Conservation (phyloP, 352 stramenopile species). For the Pythium insidiosum region DNA sequence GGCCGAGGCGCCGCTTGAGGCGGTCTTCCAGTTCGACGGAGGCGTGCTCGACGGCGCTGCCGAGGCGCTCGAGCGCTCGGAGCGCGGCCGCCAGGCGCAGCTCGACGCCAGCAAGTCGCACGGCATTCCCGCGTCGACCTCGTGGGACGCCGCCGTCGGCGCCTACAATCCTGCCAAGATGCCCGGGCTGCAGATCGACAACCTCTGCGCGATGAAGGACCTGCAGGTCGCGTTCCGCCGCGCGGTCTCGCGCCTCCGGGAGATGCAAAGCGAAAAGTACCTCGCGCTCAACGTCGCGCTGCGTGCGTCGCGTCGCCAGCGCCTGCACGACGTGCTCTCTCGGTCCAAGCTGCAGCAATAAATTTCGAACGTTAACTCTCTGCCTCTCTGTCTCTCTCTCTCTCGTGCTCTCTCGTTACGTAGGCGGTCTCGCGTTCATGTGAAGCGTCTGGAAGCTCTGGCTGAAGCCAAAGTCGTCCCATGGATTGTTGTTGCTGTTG, state of each 20-base stretch:
- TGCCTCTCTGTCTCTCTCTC: background rate
- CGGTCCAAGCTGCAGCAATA: background rate
- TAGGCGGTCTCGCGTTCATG: no score
- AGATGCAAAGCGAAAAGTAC: constrained; percentile 85
- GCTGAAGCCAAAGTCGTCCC: no score
- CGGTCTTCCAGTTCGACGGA: constrained; percentile 71
- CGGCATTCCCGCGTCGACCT: constrained; percentile 50
- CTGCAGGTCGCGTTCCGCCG: constrained; percentile 73
- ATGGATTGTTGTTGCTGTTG: no score
- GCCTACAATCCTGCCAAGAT: constrained; percentile 54
- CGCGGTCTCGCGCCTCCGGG: constrained; percentile 67
- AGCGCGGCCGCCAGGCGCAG: constrained; percentile 32
- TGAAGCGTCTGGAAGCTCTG: no score
- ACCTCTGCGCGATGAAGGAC: constrained; percentile 64
- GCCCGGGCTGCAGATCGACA: constrained; percentile 40
- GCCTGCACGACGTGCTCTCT: constrained; percentile 17
- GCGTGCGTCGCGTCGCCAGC: constrained; percentile 13
- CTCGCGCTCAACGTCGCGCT: constrained; percentile 31
- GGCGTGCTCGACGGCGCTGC: constrained; percentile 17
- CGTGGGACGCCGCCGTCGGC: constrained; percentile 51
- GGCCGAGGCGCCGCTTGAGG: constrained; percentile 22
- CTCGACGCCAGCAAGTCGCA: constrained; percentile 26
- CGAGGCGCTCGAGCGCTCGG: constrained; percentile 22
- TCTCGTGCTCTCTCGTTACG: no score
- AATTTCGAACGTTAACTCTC: constrained; percentile 4